phyloP scores from a whole-genome alignment of 2,329 filamentous ascomycete species.

The Trichoderma oligosporum region DNA sequence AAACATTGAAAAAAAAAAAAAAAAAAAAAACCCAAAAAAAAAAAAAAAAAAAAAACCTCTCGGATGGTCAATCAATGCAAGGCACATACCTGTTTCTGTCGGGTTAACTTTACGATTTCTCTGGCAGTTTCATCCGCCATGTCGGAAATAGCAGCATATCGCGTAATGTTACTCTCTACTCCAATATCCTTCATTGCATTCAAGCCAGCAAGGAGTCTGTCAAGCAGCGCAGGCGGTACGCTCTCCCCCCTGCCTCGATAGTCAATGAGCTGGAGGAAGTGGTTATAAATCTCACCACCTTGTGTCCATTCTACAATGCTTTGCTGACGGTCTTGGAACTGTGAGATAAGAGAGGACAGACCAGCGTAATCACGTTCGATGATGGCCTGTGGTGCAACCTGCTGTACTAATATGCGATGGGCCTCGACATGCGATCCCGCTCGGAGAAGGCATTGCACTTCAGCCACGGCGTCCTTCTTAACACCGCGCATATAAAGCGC shows the following conservation, averaged over 20 bases:
- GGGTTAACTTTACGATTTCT: slow-evolving; percentile 54
- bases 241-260: slow-evolving; percentile 40
- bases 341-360: slow-evolving; percentile 64
- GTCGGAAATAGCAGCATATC: slow-evolving; percentile 69
- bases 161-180: slow-evolving; percentile 48
- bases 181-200: slow-evolving; percentile 50
- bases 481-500: slow-evolving; percentile 76
- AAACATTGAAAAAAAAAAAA: not conserved
- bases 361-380: slow-evolving; percentile 75
- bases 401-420: slow-evolving; percentile 73
- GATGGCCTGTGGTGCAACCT: slow-evolving; percentile 77
- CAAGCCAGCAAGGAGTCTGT: slow-evolving; percentile 54
- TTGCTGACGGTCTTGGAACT: slow-evolving; percentile 62
- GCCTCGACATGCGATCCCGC: slow-evolving; percentile 76
- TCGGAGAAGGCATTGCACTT: slow-evolving; percentile 76
- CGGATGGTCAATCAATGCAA: too few species aligned
- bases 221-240: slow-evolving; percentile 46
- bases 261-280: slow-evolving; percentile 54
- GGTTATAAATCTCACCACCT: slow-evolving; percentile 74
- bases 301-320: slow-evolving; percentile 69
- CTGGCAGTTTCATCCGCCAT: slow-evolving; percentile 73
- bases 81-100: slow-evolving; percentile 54
- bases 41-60: not conserved
- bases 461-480: slow-evolving; percentile 62
- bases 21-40: not conserved